Conservation (phyloP, 768 basidiomycete species). For the Leccinum aurantiacum region DNA sequence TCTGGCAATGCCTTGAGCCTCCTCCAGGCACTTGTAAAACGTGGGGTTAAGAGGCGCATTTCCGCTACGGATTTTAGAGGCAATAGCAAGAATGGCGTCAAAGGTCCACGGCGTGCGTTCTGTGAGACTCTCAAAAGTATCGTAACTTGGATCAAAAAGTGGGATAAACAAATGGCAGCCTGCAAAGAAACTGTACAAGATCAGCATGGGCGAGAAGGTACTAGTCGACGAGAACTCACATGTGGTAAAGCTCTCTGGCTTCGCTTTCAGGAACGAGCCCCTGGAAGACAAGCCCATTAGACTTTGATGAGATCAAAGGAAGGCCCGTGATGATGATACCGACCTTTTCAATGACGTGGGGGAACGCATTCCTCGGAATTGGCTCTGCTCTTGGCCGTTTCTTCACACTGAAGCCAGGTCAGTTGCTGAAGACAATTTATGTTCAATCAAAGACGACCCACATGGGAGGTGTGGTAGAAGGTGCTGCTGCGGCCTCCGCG, state of each 20-base stretch:
- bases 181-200: slow-evolving; percentile 75
- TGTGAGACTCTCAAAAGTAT: slow-evolving; percentile 89
- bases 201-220: slow-evolving; percentile 4
- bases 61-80: slow-evolving; percentile 88
- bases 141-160: slow-evolving; percentile 88
- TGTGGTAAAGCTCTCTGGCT: slow-evolving; percentile 89
- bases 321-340: neutral
- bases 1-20: slow-evolving; percentile 93
- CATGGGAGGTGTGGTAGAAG: slow-evolving; percentile 66
- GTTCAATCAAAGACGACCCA: slow-evolving; percentile 21
- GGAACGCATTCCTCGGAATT: slow-evolving; percentile 81
- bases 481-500: slow-evolving; percentile 85
- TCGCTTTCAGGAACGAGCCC: slow-evolving; percentile 84
- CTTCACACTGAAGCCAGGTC: slow-evolving; percentile 46
- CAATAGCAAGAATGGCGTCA: slow-evolving; percentile 89
- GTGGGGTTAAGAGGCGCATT: slow-evolving; percentile 82
- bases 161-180: slow-evolving; percentile 97
- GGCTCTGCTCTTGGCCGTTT: slow-evolving; percentile 85
- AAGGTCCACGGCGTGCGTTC: slow-evolving; percentile 96
- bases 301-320: neutral
- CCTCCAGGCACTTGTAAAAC: slow-evolving; percentile 89
- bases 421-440: neutral
- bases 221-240: slow-evolving; percentile 48
- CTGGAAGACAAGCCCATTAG: slow-evolving; percentile 36
- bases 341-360: slow-evolving; percentile 87